Percentiles rank a stretch among this genome's conserved stretches.
Evolutionary conservation across 495 filamentous ascomycete genomes (phyloP).

Genomic region (Penicillium pulvis): DNA sequence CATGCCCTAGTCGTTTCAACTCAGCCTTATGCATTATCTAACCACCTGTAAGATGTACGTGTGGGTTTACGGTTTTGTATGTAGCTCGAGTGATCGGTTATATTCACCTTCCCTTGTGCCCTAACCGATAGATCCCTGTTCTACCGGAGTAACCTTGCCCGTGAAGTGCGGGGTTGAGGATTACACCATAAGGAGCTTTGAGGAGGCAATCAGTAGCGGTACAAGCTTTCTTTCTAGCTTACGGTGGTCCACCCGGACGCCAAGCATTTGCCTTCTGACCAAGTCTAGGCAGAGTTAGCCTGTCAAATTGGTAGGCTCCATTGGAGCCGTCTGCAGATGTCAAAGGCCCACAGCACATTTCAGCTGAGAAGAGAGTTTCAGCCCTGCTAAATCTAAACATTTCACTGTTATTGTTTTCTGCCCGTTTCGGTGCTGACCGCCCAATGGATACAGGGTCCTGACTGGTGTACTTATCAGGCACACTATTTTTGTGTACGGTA

Average conservation of each 20-base stretch:
- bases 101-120: neutral
- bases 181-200: conserved; percentile 8
- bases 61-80: neutral
- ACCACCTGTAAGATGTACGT: too few species aligned
- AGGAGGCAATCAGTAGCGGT: neutral
- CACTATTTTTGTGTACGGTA: conserved; percentile 22
- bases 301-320: neutral
- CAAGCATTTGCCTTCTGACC: neutral
- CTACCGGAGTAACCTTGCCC: conserved; percentile 1
- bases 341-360: neutral
- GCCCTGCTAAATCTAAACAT: conserved; percentile 2
- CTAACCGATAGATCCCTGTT: neutral
- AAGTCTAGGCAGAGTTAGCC: neutral
- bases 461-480: conserved; percentile 19
- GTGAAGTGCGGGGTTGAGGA: conserved; percentile 14
- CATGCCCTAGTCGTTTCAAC: too few species aligned
- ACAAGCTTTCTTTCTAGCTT: neutral
- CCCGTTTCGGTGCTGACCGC: conserved; percentile 17
- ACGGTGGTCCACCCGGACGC: neutral
- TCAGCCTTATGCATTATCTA: too few species aligned
- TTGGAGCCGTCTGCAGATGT: neutral
- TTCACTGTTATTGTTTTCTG: neutral
- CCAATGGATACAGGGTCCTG: neutral
- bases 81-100: neutral
- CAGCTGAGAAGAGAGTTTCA: conserved; percentile 2